A percentile compares a stretch with the other conserved stretches of the same genome.
Conservation (phyloP, 495 filamentous ascomycete species). For the Hyaloscypha bicolor region DNA sequence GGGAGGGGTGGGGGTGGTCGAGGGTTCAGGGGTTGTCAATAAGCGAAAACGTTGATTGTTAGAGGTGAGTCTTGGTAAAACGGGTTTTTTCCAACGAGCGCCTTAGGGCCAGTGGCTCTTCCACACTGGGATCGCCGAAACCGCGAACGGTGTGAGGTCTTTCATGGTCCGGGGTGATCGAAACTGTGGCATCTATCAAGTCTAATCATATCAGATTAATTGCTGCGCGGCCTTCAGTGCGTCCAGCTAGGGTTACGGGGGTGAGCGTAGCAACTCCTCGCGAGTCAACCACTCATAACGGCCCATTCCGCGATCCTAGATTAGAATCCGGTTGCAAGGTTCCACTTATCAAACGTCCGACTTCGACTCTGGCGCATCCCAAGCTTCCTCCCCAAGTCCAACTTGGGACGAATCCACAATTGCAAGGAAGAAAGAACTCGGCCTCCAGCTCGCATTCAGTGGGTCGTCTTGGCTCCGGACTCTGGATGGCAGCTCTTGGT, state of each 20-base stretch:
- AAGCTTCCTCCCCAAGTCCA: background rate
- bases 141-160: slow-evolving; percentile 8
- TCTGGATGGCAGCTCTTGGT: background rate
- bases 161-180: background rate
- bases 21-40: background rate
- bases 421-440: background rate
- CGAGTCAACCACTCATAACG: background rate
- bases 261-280: background rate
- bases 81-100: slow-evolving; percentile 2
- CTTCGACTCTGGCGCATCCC: background rate
- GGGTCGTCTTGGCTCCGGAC: background rate
- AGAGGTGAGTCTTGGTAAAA: slow-evolving; percentile 26
- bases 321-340: background rate
- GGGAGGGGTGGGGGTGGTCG: background rate
- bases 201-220: slow-evolving; percentile 15
- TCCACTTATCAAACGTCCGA: slow-evolving; percentile 7
- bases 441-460: background rate
- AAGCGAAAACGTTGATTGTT: slow-evolving; percentile 32
- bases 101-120: slow-evolving; percentile 9
- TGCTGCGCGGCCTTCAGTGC: background rate
- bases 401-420: background rate
- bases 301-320: background rate
- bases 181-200: background rate
- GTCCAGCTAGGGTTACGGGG: background rate
- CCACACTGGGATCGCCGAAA: slow-evolving; percentile 13